A percentile compares a stretch with the other conserved stretches of the same genome.
Evolutionary conservation across 1,284 basidiomycete genomes (phyloP).

Genomic region (Pseudomicrostroma phylloplanum): DNA sequence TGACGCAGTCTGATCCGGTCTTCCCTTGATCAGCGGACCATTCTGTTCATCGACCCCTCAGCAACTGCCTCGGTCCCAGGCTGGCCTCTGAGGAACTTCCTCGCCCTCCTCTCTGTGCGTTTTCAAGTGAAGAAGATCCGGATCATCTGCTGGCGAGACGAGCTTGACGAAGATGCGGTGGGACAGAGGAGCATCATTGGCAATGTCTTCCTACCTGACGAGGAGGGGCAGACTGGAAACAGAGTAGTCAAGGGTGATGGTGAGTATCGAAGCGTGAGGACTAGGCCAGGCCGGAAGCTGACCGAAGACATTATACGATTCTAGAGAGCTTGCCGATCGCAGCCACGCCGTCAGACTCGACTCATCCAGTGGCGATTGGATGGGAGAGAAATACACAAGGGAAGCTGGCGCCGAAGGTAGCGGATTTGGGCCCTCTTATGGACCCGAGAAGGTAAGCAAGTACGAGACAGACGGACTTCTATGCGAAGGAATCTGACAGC

Average conservation of each 20-base stretch:
- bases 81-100: conserved; percentile 88
- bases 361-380: conserved; percentile 61
- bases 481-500: conserved; percentile 14
- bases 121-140: conserved; percentile 53
- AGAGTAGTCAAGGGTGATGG: too few relatives aligned
- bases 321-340: too few relatives aligned
- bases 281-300: too few relatives aligned
- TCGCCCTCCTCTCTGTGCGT: conserved; percentile 59
- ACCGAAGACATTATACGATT: too few relatives aligned
- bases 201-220: conserved; percentile 10
- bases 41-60: conserved; percentile 75
- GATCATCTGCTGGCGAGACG: conserved; percentile 52
- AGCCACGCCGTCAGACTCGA: too few relatives aligned
- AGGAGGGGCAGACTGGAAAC: conserved; percentile 14
- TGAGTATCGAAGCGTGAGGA: too few relatives aligned
- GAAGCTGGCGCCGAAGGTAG: conserved; percentile 78
- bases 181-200: conserved; percentile 7
- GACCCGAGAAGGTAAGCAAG: conserved; percentile 59
- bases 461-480: neutral
- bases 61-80: conserved; percentile 71
- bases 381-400: conserved; percentile 87
- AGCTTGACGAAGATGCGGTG: conserved; percentile 5
- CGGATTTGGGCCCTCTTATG: conserved; percentile 91
- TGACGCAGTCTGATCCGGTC: neutral
- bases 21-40: neutral